phyloP scores from a whole-genome alignment of 2,329 filamentous ascomycete genomes.

The Verticillium zaregamsianum region DNA sequence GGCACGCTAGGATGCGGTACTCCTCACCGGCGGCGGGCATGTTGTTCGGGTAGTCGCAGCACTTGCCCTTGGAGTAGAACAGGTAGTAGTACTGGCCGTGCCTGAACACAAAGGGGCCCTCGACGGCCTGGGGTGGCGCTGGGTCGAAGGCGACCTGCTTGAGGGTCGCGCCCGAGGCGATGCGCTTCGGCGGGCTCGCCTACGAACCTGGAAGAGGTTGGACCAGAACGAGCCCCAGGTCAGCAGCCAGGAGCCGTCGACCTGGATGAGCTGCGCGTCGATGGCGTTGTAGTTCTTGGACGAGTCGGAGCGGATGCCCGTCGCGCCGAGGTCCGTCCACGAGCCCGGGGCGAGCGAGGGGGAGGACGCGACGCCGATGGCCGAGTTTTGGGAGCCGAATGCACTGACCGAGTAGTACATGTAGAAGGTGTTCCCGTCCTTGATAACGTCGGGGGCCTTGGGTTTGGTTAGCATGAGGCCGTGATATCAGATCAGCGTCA shows the following conservation, averaged over 20 bases:
- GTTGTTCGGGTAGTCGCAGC: conserved; percentile 53
- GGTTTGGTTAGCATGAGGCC: neutral
- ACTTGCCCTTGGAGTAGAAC: conserved; percentile 57
- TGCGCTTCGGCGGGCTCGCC: conserved; percentile 23
- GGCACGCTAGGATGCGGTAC: conserved; percentile 63
- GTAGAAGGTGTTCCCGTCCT: conserved; percentile 56
- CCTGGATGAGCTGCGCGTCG: conserved; percentile 48
- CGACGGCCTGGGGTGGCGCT: conserved; percentile 40
- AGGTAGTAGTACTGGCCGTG: conserved; percentile 58
- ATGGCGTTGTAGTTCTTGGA: conserved; percentile 54
- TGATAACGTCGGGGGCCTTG: conserved; percentile 59
- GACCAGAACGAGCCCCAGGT: conserved; percentile 68
- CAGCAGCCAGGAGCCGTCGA: conserved; percentile 34
- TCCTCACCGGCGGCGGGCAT: conserved; percentile 53
- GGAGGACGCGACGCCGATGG: conserved; percentile 52
- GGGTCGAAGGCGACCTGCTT: conserved; percentile 38
- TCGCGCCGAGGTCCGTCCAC: conserved; percentile 57
- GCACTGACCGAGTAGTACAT: conserved; percentile 65
- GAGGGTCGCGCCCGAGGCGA: conserved; percentile 14
- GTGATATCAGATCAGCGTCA: neutral
- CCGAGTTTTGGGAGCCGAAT: conserved; percentile 57
- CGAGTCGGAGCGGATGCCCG: conserved; percentile 42
- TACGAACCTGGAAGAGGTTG: conserved; percentile 56
- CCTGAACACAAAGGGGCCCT: conserved; percentile 53
- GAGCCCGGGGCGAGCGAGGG: conserved; percentile 44